A percentile compares a stretch with the other conserved stretches of the same genome.
phyloP scores from a whole-genome alignment of 2,329 filamentous ascomycete genomes.

The Plenodomus lindquistii region DNA sequence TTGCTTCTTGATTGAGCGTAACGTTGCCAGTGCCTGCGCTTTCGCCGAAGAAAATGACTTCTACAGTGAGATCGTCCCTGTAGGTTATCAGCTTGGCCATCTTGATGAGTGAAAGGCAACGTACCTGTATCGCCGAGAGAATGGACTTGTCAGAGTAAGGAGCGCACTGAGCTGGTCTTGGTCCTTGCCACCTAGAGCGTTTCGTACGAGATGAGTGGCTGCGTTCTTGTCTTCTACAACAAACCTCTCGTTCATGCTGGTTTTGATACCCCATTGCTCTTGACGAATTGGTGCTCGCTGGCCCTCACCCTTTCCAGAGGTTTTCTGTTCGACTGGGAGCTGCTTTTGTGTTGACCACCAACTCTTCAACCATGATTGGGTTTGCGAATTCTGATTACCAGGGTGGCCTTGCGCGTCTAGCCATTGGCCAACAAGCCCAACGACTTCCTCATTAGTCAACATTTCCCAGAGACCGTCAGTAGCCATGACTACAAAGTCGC shows the following conservation, averaged over 20 bases:
- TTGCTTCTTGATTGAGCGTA: conserved; percentile 84
- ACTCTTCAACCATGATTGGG: conserved; percentile 68
- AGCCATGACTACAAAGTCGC: conserved; percentile 94
- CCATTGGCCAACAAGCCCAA: conserved; percentile 96
- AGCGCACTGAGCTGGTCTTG: conserved; percentile 91
- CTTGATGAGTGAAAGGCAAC: conserved; percentile 19
- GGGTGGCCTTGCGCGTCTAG: conserved; percentile 72
- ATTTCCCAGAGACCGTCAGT: conserved; percentile 99
- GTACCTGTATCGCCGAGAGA: conserved; percentile 86
- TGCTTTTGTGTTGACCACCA: conserved; percentile 65
- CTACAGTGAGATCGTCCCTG: conserved; percentile 92
- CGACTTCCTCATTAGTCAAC: conserved; percentile 97
- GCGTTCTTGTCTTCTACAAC: conserved; percentile 94
- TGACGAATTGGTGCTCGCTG: conserved; percentile 87
- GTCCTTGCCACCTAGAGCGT: conserved; percentile 91
- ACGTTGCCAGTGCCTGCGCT: conserved; percentile 76
- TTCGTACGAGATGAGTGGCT: conserved; percentile 92
- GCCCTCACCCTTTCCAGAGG: conserved; percentile 60
- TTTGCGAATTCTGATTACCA: conserved; percentile 41
- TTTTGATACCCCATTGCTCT: conserved; percentile 85
- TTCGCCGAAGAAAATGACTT: conserved; percentile 98
- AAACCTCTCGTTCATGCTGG: conserved; percentile 77
- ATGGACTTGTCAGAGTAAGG: conserved; percentile 87
- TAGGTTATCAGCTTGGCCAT: conserved; percentile 15
- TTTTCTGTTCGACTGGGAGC: conserved; percentile 75